Percentiles rank a stretch among this genome's conserved stretches.
phyloP scores from a whole-genome alignment of 1,284 basidiomycete species.

The Somion occarium region DNA sequence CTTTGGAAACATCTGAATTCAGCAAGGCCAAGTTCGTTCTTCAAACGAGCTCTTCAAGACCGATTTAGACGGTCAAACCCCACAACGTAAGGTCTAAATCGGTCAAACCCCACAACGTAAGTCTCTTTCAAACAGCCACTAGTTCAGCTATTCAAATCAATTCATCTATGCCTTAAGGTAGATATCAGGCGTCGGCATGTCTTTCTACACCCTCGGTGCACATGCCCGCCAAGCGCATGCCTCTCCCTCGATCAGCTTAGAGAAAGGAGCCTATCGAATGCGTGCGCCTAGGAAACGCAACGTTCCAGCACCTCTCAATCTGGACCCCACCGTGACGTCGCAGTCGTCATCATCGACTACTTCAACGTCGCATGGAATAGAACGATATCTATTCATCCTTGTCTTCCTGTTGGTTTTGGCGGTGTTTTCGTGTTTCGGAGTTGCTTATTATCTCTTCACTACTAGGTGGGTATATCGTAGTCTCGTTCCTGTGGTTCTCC shows the following conservation, averaged over 20 bases:
- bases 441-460: conserved; percentile 59
- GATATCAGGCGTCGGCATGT: conserved; percentile 18
- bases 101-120: no score
- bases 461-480: conserved; percentile 49
- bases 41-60: no score
- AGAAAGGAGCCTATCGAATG: conserved; percentile 60
- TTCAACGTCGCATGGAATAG: conserved; percentile 9
- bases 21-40: no score
- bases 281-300: conserved; percentile 33
- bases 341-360: conserved; percentile 3
- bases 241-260: conserved; percentile 61
- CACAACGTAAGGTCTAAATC: no score
- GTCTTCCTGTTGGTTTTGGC: conserved; percentile 44
- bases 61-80: no score
- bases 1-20: no score
- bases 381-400: conserved; percentile 31
- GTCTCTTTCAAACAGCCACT: no score
- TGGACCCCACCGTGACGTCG: not conserved
- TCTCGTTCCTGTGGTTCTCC: no score
- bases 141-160: no score
- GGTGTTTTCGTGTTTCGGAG: conserved; percentile 47
- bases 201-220: conserved; percentile 17
- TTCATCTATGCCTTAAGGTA: no score
- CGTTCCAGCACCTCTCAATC: conserved; percentile 15
- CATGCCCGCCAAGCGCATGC: conserved; percentile 22